Evolutionary conservation across 257 asterid species (phyloP).

Genomic region (Fraxinus americana): DNA sequence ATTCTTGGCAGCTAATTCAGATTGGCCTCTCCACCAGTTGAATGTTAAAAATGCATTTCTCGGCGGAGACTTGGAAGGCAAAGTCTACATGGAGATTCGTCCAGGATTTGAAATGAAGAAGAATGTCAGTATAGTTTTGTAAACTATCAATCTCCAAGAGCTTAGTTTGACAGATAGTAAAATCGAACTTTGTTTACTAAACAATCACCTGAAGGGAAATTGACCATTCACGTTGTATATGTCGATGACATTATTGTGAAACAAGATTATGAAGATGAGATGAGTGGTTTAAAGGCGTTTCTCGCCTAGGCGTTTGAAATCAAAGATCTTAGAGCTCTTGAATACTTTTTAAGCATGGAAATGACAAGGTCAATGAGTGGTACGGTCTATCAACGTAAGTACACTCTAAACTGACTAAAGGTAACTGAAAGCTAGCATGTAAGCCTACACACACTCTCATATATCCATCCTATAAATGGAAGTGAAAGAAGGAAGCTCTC

Average conservation of each 20-base stretch:
- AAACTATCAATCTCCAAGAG: not conserved
- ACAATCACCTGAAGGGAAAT: not conserved
- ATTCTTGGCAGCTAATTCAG: not conserved
- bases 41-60: not conserved
- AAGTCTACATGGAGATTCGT: slow-evolving; percentile 1
- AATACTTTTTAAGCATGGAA: not conserved
- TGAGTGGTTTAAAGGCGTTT: not conserved
- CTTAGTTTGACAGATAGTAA: not conserved
- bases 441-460: too few species aligned
- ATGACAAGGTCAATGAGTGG: not conserved
- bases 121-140: too few species aligned
- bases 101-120: not conserved
- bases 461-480: too few species aligned
- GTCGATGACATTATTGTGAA: not conserved
- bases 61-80: not conserved
- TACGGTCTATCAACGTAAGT: too few species aligned
- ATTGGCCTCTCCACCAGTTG: not conserved
- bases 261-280: not conserved
- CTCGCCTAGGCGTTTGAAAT: not conserved
- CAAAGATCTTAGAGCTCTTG: not conserved
- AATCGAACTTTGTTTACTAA: not conserved
- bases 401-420: too few species aligned
- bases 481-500: too few species aligned
- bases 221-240: not conserved
- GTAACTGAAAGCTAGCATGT: too few species aligned